Conservation (phyloP, 208 protist species). For the Acanthamoeba sp. region DNA sequence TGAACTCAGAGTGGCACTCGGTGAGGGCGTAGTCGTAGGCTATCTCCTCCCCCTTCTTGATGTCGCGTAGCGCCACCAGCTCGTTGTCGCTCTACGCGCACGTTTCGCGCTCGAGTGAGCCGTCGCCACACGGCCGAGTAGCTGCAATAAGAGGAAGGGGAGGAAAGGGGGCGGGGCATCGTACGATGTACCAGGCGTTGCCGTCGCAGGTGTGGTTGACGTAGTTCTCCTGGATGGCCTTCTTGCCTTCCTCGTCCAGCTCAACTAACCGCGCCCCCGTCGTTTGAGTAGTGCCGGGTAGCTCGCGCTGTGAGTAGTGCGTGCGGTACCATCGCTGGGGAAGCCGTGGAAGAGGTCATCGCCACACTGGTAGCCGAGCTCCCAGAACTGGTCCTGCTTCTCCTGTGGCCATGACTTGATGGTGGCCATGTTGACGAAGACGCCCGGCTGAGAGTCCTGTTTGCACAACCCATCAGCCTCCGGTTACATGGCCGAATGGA, state of each 20-base stretch:
- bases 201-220: slow-evolving; percentile 51
- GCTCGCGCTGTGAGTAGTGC: background rate
- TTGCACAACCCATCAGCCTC: background rate
- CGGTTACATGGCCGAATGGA: background rate
- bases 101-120: background rate
- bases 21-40: slow-evolving; percentile 52
- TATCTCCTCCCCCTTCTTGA: slow-evolving; percentile 50
- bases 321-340: background rate
- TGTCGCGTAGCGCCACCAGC: slow-evolving; percentile 45
- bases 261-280: background rate
- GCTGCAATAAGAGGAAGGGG: no score
- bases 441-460: background rate
- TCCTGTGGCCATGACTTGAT: slow-evolving; percentile 36
- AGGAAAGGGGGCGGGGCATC: background rate
- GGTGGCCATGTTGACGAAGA: background rate
- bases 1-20: background rate
- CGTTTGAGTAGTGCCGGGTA: background rate
- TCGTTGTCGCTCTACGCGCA: background rate
- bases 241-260: slow-evolving; percentile 28
- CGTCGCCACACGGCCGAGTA: background rate
- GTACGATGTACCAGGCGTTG: slow-evolving; percentile 31
- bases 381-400: slow-evolving; percentile 33
- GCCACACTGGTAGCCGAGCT: slow-evolving; percentile 22
- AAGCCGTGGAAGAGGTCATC: slow-evolving; percentile 3
- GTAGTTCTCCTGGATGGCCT: slow-evolving; percentile 29